Evolutionary conservation across 2,329 filamentous ascomycete species (phyloP).

Genomic region (Aureobasidium pullulans): DNA sequence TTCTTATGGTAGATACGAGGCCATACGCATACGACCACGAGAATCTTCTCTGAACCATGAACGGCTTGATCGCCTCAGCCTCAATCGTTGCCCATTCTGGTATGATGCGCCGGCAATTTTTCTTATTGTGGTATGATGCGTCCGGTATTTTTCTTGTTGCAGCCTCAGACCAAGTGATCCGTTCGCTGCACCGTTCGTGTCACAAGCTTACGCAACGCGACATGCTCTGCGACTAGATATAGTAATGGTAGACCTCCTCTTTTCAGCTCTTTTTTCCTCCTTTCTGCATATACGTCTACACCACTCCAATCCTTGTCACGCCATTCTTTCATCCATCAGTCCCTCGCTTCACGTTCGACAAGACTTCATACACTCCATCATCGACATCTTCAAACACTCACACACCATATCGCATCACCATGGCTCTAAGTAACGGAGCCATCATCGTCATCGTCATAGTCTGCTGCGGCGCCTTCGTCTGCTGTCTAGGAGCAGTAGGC

Average conservation of each 20-base stretch:
- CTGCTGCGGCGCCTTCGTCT: constrained; percentile 1
- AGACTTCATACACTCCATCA: no score
- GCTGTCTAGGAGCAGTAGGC: neutral
- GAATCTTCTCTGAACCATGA: neutral
- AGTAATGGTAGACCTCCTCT: neutral
- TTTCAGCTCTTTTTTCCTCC: neutral
- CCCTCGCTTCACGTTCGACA: neutral
- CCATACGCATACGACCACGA: neutral
- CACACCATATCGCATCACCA: neutral
- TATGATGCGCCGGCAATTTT: neutral
- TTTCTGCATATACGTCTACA: neutral
- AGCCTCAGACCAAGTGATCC: neutral
- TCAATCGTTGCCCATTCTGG: neutral
- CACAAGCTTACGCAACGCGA: constrained; percentile 3
- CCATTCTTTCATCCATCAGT: neutral
- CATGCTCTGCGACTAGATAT: neutral
- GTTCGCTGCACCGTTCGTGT: neutral
- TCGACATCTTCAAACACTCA: neutral
- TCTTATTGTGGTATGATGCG: neutral
- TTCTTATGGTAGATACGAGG: neutral
- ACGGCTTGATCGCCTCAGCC: neutral
- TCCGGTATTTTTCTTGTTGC: neutral
- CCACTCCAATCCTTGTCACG: neutral
- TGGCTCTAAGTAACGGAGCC: neutral
- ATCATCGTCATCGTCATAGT: constrained; percentile 7